phyloP scores from a whole-genome alignment of 2,329 filamentous ascomycete genomes.

The Aspergillus phoenicis region DNA sequence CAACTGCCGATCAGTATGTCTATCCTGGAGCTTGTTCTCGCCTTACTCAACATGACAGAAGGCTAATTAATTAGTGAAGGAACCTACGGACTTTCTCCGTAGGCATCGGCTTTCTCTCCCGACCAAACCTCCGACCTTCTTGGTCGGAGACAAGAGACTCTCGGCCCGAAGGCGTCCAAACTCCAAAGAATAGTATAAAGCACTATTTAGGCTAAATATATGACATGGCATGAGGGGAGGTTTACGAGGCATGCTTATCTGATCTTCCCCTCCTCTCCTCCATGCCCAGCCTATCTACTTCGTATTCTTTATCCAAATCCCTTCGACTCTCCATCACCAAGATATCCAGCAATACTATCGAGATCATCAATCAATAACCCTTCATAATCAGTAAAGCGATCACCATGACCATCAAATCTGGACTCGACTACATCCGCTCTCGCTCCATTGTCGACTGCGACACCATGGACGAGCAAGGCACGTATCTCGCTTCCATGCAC shows the following conservation, averaged over 20 bases:
- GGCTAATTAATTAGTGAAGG: neutral
- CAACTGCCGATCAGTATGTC: neutral
- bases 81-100: neutral
- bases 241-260: neutral
- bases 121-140: neutral
- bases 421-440: slow-evolving; percentile 48
- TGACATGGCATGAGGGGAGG: neutral
- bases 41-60: neutral
- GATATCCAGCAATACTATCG: neutral
- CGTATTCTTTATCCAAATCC: neutral
- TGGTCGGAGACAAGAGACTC: neutral
- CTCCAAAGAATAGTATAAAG: neutral
- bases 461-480: slow-evolving; percentile 54
- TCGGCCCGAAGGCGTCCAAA: neutral
- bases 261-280: neutral
- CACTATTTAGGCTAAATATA: neutral
- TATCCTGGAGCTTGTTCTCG: neutral
- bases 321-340: neutral
- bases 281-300: neutral
- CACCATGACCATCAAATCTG: slow-evolving; percentile 25
- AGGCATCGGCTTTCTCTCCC: neutral
- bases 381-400: slow-evolving; percentile 6
- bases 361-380: neutral
- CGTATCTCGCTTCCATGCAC: neutral
- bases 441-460: slow-evolving; percentile 56